Evolutionary conservation across 2,329 filamentous ascomycete genomes (phyloP), one percentile per base, ranked within the genome.

Genomic region (Blastomyces percursus): DNA sequence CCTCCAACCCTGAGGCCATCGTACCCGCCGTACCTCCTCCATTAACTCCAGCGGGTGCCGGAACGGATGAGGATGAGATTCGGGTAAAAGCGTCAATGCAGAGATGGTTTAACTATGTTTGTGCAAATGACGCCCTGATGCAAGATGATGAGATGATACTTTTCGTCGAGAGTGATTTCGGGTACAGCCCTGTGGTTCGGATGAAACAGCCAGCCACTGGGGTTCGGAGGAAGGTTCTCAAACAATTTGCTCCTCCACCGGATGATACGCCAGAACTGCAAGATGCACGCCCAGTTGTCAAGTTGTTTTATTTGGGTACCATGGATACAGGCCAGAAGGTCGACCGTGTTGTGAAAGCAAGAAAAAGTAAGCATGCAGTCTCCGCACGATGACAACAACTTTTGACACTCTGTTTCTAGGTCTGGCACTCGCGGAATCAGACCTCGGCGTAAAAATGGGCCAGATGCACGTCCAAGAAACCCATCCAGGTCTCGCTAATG

Each of bases 261-360:
- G 94, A 99, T 75, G 94, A 99, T 74, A 97, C 94, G 0, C 92
- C 93, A 11, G 94, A 99, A 78, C 81, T 99, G 62, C 87, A 93
- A 66, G 88, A 94, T 69, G 91, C 92, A 24, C 85, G 94, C 61
- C 94, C 94, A 0, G 82, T 91, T 52, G 94, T 97, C 46, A 99
- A 99, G 79, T 83, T 92, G 57, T 97, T 99, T 74, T 99, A 99
- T 72, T 80, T 99, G 27, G 91, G 90, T 24, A 88, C 91, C 7
- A 96, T 99, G 91, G 94, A 97, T 73, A 86, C 91, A n/a, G 91
- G 91, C 52, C 94, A 99, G 76, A 97, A 96, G 77, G 86, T 99
- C 40, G 94, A 99, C 72, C 90, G 88, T 72, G 84, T 97, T 42
- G 94, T 99, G 67, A 97, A 96, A 78, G 86, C 88, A 64, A 84